A percentile compares a stretch with the other conserved stretches of the same genome.
Conservation (phyloP, 148 eudicot species). For the Selenicereus undatus region DNA sequence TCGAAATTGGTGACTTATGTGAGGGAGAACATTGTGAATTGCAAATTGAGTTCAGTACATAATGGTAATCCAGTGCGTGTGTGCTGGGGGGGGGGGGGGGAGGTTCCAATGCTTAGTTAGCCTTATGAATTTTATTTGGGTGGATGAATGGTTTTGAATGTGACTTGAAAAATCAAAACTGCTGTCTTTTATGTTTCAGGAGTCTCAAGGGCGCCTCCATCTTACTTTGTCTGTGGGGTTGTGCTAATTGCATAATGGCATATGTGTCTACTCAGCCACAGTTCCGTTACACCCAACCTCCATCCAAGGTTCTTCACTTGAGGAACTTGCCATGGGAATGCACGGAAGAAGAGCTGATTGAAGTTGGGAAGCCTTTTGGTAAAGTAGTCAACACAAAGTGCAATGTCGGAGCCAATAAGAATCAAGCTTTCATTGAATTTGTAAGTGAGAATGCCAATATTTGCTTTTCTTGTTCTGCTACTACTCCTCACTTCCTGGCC, state of each 20-base stretch:
- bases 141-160: neutral
- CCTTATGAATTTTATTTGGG: neutral
- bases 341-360: slow-evolving; percentile 83
- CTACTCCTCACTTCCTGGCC: neutral
- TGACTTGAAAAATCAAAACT: neutral
- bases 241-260: slow-evolving; percentile 46
- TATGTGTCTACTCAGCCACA: slow-evolving; percentile 95
- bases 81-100: neutral
- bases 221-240: neutral
- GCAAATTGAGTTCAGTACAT: no score
- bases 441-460: slow-evolving; percentile 41
- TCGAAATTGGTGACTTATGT: no score
- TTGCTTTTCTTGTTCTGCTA: neutral
- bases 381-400: slow-evolving; percentile 95
- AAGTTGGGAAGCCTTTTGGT: slow-evolving; percentile 92
- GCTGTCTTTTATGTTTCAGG: slow-evolving; percentile 12
- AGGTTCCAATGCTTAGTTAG: neutral
- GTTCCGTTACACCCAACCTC: slow-evolving; percentile 96
- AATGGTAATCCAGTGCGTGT: neutral
- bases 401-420: slow-evolving; percentile 94
- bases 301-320: slow-evolving; percentile 96
- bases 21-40: no score
- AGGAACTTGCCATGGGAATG: slow-evolving; percentile 99
- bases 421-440: slow-evolving; percentile 98
- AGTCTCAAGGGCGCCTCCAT: neutral